These are phyloP conservation scores for Grifola frondosa DNA, from an alignment of 1,284 basidiomycete species.

Conservation along the genomic window DNA sequence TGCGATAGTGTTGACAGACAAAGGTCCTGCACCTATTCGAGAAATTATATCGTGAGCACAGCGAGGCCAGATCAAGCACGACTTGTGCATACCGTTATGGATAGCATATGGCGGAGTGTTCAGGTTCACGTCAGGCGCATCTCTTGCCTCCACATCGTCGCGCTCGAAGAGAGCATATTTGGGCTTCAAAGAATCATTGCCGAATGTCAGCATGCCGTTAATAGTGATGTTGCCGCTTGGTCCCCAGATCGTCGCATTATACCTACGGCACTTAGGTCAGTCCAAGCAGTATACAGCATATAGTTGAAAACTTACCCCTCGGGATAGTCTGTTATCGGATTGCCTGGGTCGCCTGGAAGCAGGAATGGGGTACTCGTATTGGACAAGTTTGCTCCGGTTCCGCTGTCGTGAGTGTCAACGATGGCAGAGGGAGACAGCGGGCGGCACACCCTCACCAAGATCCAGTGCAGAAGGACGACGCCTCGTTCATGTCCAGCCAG, in stretches of 20 bases:
- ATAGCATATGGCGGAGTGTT: constrained; percentile 67
- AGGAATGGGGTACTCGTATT: constrained; percentile 47
- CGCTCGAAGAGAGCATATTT: constrained; percentile 43
- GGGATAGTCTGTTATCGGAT: constrained; percentile 51
- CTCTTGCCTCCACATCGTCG: constrained; percentile 48
- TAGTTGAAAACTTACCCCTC: constrained; percentile 48
- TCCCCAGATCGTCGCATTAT: constrained; percentile 60
- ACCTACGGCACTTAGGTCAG: constrained; percentile 38
- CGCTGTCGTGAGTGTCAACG: constrained; percentile 33
- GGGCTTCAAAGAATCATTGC: constrained; percentile 46
- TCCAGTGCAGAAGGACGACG: constrained; percentile 61
- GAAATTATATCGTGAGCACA: constrained; percentile 1
- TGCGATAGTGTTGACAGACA: constrained; percentile 52
- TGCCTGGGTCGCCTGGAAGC: constrained; percentile 54
- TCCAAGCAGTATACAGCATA: constrained; percentile 4
- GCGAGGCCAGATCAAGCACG: not conserved
- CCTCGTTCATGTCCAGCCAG: constrained; percentile 80
- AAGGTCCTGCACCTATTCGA: constrained; percentile 41
- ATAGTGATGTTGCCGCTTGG: constrained; percentile 74
- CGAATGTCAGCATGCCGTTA: constrained; percentile 61
- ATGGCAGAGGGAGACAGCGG: not conserved
- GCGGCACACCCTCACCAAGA: constrained; percentile 49
- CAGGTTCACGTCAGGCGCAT: constrained; percentile 46
- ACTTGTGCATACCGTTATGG: constrained; percentile 54
- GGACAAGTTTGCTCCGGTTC: constrained; percentile 51